A percentile compares a stretch with the other conserved stretches of the same genome.
Conservation (phyloP, 1,139 yeast species). For the Blastobotrys ciferrii region DNA sequence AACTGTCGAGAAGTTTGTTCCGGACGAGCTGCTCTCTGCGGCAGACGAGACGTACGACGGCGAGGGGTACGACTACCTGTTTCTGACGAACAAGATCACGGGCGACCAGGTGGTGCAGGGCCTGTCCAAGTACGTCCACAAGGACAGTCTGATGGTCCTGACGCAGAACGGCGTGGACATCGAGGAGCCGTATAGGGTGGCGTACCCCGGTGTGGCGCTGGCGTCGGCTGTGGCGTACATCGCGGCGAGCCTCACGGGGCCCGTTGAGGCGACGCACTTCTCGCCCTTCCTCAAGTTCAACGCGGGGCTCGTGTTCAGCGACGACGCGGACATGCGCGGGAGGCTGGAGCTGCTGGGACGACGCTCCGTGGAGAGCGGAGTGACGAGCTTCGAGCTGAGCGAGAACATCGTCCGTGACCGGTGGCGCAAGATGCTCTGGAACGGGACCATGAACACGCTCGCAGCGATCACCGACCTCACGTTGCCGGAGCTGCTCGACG, state of each 20-base stretch:
- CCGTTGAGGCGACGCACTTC: slow-evolving; percentile 17
- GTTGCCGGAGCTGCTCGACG: slow-evolving; percentile 17
- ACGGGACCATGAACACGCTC: slow-evolving; percentile 27
- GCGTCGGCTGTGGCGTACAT: slow-evolving; percentile 25
- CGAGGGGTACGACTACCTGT: slow-evolving; percentile 24
- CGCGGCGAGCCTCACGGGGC: slow-evolving; percentile 20
- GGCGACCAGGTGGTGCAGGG: slow-evolving; percentile 20
- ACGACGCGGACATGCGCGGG: too few species aligned
- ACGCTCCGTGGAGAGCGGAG: slow-evolving; percentile 17
- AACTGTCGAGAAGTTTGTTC: slow-evolving; percentile 12
- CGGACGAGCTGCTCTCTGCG: slow-evolving; percentile 15
- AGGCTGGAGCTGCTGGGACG: slow-evolving; percentile 13
- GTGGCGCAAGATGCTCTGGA: slow-evolving; percentile 29
- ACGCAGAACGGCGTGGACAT: slow-evolving; percentile 31
- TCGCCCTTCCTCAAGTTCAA: slow-evolving; percentile 12
- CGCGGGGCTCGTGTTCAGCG: slow-evolving; percentile 22
- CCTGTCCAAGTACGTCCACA: slow-evolving; percentile 21
- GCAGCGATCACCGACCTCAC: slow-evolving; percentile 23
- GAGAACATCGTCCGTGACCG: slow-evolving; percentile 20
- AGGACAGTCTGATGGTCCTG: slow-evolving; percentile 21
- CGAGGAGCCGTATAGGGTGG: slow-evolving; percentile 24
- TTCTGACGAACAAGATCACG: slow-evolving; percentile 24
- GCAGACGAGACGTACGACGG: slow-evolving; percentile 16
- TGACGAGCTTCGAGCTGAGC: slow-evolving; percentile 10
- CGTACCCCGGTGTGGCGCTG: slow-evolving; percentile 23